Evolutionary conservation across 2,329 filamentous ascomycete genomes (phyloP).

Genomic region (Talaromyces sp.): DNA sequence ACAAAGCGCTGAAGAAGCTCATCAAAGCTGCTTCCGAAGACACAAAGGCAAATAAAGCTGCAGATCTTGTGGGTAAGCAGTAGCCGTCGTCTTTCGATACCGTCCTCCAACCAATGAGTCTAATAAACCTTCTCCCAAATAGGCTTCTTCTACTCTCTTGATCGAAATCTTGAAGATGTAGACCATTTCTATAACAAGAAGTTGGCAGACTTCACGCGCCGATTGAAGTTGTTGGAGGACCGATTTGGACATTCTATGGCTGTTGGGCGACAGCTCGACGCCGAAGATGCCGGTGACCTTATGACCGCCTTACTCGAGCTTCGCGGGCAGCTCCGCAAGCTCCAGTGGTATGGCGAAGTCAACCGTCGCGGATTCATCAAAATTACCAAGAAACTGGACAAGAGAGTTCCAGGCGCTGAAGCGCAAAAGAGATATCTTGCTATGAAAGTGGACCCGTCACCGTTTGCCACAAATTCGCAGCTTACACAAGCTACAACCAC

Average conservation of each 20-base stretch:
- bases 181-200: conserved; percentile 97
- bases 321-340: conserved; percentile 77
- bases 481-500: conserved; percentile 55
- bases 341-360: conserved; percentile 97
- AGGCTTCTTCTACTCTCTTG: conserved; percentile 97
- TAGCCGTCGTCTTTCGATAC: neutral
- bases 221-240: conserved; percentile 79
- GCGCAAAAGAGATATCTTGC: conserved; percentile 82
- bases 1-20: conserved; percentile 73
- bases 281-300: conserved; percentile 85
- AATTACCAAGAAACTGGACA: conserved; percentile 98
- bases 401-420: conserved; percentile 72
- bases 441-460: conserved; percentile 81
- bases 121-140: conserved; percentile 23
- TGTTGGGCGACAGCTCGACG: conserved; percentile 66
- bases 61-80: conserved; percentile 82
- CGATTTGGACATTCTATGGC: conserved; percentile 74
- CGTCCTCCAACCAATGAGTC: neutral
- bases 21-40: conserved; percentile 71
- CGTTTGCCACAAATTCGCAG: conserved; percentile 72
- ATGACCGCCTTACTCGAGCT: conserved; percentile 86
- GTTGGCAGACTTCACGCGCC: conserved; percentile 74
- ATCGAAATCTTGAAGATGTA: conserved; percentile 95
- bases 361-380: conserved; percentile 94
- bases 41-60: conserved; percentile 64